Percentiles rank a stretch among this genome's conserved stretches.
Evolutionary conservation across 2,329 filamentous ascomycete species (phyloP).

Genomic region (Xylariaceae sp.): DNA sequence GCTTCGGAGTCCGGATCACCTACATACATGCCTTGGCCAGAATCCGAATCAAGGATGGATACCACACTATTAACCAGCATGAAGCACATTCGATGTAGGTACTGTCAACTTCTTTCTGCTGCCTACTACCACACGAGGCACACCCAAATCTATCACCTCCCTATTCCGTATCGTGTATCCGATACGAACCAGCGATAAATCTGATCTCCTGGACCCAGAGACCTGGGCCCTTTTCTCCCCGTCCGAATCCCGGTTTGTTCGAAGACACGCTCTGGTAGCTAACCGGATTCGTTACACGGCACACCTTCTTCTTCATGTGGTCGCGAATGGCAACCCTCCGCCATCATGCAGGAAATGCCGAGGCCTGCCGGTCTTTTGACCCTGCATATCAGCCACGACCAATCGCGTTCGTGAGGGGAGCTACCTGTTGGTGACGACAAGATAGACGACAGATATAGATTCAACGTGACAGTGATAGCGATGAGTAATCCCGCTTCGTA

Average conservation of each 20-base stretch:
- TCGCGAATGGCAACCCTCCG: neutral
- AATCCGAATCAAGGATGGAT: no score
- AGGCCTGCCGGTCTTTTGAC: constrained; percentile 15
- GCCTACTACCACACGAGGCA: neutral
- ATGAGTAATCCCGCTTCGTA: neutral
- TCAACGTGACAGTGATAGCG: neutral
- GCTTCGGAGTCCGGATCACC: neutral
- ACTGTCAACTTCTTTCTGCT: neutral
- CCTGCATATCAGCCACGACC: constrained; percentile 6
- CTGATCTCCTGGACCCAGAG: neutral
- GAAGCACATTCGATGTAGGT: no score
- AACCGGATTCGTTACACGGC: constrained; percentile 5
- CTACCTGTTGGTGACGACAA: neutral
- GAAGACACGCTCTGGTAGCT: neutral
- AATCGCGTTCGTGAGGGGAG: constrained; percentile 1
- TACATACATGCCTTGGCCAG: neutral
- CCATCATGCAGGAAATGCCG: constrained; percentile 14
- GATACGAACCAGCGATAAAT: neutral
- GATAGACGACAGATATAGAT: neutral
- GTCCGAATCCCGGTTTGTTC: neutral
- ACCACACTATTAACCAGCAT: no score
- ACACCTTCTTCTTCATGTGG: neutral
- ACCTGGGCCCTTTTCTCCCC: neutral
- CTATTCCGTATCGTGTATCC: neutral
- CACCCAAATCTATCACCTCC: neutral